These are phyloP conservation scores for Brassica rapa DNA, from an alignment of 345 rosid species.

Conservation along the genomic window DNA sequence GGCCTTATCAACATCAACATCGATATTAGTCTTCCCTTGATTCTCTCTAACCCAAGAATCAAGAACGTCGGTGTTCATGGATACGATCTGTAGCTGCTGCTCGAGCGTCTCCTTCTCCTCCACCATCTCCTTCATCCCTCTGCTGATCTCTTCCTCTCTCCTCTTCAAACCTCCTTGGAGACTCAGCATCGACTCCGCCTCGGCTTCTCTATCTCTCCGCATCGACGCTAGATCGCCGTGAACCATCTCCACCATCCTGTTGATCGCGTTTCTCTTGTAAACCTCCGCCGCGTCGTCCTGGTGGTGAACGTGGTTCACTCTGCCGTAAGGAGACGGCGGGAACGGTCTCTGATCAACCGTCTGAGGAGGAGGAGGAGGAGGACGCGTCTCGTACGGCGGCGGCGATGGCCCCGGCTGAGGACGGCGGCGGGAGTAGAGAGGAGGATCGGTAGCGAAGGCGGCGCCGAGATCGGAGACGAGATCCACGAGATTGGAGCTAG, in stretches of 20 bases:
- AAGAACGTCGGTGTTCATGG: slow-evolving; percentile 75
- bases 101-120: slow-evolving; percentile 82
- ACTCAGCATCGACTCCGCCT: slow-evolving; percentile 73
- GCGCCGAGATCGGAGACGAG: slow-evolving; percentile 62
- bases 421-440: slow-evolving; percentile 81
- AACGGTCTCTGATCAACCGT: slow-evolving; percentile 42
- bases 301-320: slow-evolving; percentile 38
- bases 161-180: slow-evolving; percentile 69
- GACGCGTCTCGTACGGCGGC: slow-evolving; percentile 41
- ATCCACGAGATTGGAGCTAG: slow-evolving; percentile 84
- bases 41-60: slow-evolving; percentile 80
- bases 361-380: slow-evolving; percentile 2
- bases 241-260: slow-evolving; percentile 72
- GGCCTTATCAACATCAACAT: slow-evolving; percentile 58
- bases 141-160: slow-evolving; percentile 67
- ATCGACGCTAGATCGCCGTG: slow-evolving; percentile 63
- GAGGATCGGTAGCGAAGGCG: slow-evolving; percentile 77
- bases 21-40: slow-evolving; percentile 51
- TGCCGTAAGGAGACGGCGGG: slow-evolving; percentile 56
- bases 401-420: slow-evolving; percentile 28
- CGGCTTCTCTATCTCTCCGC: slow-evolving; percentile 79
- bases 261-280: slow-evolving; percentile 65
- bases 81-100: slow-evolving; percentile 78
- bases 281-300: slow-evolving; percentile 77
- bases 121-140: slow-evolving; percentile 73